Base-by-base conservation (phyloP, 768 basidiomycete genomes). In the Infundibulicybe gibba region DNA sequence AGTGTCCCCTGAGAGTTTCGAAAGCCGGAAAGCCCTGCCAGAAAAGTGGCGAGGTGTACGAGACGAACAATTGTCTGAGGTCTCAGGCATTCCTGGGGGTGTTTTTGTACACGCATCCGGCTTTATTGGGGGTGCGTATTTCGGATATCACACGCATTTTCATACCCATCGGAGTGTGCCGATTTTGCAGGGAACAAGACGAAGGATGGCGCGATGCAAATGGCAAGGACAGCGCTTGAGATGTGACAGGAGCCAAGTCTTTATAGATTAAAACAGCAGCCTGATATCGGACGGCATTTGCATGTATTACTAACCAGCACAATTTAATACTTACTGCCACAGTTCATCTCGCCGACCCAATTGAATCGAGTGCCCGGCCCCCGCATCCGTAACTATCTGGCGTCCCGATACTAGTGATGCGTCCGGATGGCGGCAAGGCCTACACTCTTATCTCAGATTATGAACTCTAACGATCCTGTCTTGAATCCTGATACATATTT, bases 51-150 rank as follows among this genome's bases (percentile, higher is more conserved):
- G 94, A 51, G 97, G 97, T 5, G 66, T 93, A 33, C 75, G 97
- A 40, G 95, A 98, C 63, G 87, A 90, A 9, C 77, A 78, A 39
- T 70, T 99, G 34, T 87, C 85, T 40, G 68, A 78, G 53, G 66
- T 79, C 6, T 81, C 81, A 13, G 90, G 91, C 2, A 81, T 97
- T 49, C 77, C 81, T 0, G 92, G 85, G 1, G 78, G 94, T 43
- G 81, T 97, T 45, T 99, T 99, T 59, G 83, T 94, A 19, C 97
- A 99, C 67, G 92, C 94, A 1, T 88, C 87, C 49, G 97, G 97
- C 6, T 99, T 99, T 64, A 98, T 94, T 59, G 97, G 97, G 57
- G 94, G 94, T 84, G 52, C 50, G 79, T 45, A 30, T 47, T 42
- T 15, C 45, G 25, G 25, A 25, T 49, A 46, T 10, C 40, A 44